A percentile compares a stretch with the other conserved stretches of the same genome.
These are phyloP conservation scores for Collybia mongolica DNA, from an alignment of 768 basidiomycete species.

Conservation along the genomic window DNA sequence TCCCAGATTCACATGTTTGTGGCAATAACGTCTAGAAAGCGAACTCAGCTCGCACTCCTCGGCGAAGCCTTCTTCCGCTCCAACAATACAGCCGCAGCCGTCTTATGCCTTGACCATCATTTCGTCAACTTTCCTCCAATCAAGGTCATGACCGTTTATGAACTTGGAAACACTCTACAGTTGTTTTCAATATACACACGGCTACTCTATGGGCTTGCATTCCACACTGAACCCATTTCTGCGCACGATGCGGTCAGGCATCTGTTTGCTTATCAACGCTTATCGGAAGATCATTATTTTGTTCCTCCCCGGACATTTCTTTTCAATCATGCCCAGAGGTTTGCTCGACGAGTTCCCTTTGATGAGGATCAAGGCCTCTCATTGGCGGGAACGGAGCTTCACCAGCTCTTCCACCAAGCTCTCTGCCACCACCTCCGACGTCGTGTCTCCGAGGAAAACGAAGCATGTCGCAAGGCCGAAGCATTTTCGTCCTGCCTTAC, in stretches of 20 bases:
- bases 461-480: constrained; percentile 23
- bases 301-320: no score
- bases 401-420: no score
- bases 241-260: no score
- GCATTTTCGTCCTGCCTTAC: constrained; percentile 40
- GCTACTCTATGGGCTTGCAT: no score
- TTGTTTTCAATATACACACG: constrained; percentile 33
- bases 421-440: constrained; percentile 24
- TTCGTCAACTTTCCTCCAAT: constrained; percentile 28
- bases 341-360: no score
- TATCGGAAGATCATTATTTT: no score
- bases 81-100: constrained; percentile 28
- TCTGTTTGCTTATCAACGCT: no score
- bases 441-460: constrained; percentile 28
- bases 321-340: no score
- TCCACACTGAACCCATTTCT: no score
- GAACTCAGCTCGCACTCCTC: no score
- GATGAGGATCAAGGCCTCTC: not conserved
- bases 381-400: constrained; percentile 11
- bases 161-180: constrained; percentile 26
- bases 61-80: constrained; percentile 23
- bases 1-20: no score
- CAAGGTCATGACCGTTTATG: constrained; percentile 16
- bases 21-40: no score
- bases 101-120: constrained; percentile 42